phyloP scores from a whole-genome alignment of 202 grass and related monocot species.

The Panicum hallii region DNA sequence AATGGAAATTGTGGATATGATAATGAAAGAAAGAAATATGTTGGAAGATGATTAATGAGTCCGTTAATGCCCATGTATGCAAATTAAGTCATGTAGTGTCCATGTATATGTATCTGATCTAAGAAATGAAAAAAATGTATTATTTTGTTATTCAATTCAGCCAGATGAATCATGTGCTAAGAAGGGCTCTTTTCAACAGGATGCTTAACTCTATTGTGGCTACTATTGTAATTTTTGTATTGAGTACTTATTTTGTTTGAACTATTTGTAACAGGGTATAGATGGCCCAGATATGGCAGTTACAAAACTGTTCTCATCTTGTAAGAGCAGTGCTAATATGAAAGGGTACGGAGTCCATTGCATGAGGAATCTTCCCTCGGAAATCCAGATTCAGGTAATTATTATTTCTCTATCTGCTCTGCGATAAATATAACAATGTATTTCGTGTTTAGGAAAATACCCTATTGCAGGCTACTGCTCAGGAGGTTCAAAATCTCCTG shows the following conservation, averaged over 20 bases:
- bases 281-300: constrained; percentile 92
- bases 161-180: background rate
- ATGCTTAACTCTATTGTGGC: constrained; percentile 5
- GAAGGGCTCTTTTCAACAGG: background rate
- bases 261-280: constrained; percentile 63
- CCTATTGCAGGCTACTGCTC: constrained; percentile 70
- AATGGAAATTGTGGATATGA: background rate
- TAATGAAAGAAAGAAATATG: background rate
- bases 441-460: constrained; percentile 27
- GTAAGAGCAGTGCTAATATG: constrained; percentile 54
- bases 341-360: constrained; percentile 65
- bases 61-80: background rate
- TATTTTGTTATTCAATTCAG: background rate
- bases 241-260: constrained; percentile 39
- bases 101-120: background rate
- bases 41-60: background rate
- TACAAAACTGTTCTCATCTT: constrained; percentile 81
- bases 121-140: background rate
- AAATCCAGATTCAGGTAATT: constrained; percentile 81
- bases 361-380: constrained; percentile 79
- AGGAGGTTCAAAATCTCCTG: constrained; percentile 87
- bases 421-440: background rate
- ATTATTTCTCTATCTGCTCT: constrained; percentile 7
- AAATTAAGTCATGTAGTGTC: background rate
- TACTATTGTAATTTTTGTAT: background rate